These are phyloP conservation scores for Pilaira anomala DNA, from an alignment of 192 early-diverging fungal genomes.

Conservation along the genomic window DNA sequence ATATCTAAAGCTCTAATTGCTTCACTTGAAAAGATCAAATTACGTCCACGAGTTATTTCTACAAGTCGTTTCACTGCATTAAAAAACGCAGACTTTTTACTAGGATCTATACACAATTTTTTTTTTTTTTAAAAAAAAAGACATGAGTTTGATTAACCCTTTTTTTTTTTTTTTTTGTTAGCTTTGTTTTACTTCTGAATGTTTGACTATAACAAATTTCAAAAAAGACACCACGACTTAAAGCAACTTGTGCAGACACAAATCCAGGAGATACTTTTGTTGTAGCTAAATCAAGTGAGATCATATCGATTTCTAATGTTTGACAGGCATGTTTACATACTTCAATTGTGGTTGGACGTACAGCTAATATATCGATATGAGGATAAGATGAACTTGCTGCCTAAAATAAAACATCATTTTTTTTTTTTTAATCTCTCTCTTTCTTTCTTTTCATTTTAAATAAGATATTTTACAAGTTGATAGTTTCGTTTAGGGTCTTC, in stretches of 20 bases:
- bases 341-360: constrained; percentile 69
- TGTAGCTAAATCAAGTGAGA: constrained; percentile 55
- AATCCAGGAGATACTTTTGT: constrained; percentile 54
- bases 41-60: constrained; percentile 69
- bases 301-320: constrained; percentile 75
- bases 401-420: background rate
- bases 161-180: background rate
- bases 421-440: background rate
- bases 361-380: constrained; percentile 66
- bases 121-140: no score
- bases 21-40: constrained; percentile 71
- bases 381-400: background rate
- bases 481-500: constrained; percentile 15
- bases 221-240: constrained; percentile 75
- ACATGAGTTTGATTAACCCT: background rate
- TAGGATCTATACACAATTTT: constrained; percentile 45
- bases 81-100: constrained; percentile 59
- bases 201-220: constrained; percentile 70
- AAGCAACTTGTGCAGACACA: constrained; percentile 64
- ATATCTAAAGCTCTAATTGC: constrained; percentile 69
- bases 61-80: constrained; percentile 64
- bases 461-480: constrained; percentile 18
- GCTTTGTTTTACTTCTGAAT: constrained; percentile 58
- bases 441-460: background rate
- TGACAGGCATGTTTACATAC: constrained; percentile 67